Percentiles rank a stretch among this genome's conserved stretches.
Evolutionary conservation across 805 yeast genomes (phyloP).

Genomic region (Wickerhamiella azymoides): DNA sequence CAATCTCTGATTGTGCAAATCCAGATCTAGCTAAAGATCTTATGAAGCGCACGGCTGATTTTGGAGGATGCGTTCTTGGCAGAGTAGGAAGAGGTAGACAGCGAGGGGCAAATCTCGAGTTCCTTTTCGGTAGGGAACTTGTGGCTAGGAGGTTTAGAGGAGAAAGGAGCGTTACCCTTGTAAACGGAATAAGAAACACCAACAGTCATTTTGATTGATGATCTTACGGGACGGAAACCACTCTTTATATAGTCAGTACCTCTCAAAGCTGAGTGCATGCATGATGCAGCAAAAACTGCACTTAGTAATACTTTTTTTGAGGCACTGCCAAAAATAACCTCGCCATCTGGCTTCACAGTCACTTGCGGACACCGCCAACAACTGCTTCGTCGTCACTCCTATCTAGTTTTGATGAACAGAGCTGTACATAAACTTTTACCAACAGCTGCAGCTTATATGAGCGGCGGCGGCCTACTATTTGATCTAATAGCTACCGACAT

Average conservation of each 20-base stretch:
- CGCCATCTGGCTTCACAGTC: no score
- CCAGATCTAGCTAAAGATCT: not conserved
- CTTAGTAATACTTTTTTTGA: not conserved
- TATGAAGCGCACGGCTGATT: not conserved
- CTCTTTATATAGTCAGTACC: not conserved
- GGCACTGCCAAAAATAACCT: no score
- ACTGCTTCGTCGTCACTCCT: no score
- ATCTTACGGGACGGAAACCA: not conserved
- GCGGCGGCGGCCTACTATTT: no score
- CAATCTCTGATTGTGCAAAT: no score
- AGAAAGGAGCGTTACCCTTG: constrained; percentile 8
- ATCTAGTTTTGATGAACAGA: no score
- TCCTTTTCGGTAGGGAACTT: constrained; percentile 7
- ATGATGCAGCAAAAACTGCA: not conserved
- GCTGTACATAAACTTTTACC: no score
- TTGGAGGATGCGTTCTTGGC: not conserved
- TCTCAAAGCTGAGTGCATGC: not conserved
- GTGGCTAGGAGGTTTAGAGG: constrained; percentile 2
- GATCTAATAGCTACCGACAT: no score
- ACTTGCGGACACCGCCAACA: no score
- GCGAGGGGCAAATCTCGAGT: constrained; percentile 3
- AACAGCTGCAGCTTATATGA: no score
- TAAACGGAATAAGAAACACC: constrained; percentile 8
- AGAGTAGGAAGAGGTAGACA: constrained; percentile 5
- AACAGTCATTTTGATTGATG: constrained; percentile 2